These are phyloP conservation scores for Geum urbanum DNA, from an alignment of 306 rosid species.

Conservation along the genomic window DNA sequence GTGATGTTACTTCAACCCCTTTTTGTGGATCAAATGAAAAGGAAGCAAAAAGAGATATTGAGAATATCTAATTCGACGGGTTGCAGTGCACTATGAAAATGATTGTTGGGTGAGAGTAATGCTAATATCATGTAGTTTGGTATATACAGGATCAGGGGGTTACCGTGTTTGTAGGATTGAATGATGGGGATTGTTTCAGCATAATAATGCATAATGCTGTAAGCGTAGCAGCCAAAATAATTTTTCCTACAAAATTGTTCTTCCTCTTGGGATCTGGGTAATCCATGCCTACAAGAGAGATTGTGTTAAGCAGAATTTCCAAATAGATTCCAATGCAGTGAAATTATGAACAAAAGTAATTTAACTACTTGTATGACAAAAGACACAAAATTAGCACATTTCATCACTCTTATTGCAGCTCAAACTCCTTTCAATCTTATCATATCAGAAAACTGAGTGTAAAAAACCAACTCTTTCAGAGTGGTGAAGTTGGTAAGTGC, in stretches of 20 bases:
- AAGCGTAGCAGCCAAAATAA: constrained; percentile 65
- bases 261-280: constrained; percentile 78
- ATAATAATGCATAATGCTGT: constrained; percentile 70
- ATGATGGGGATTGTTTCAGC: constrained; percentile 79
- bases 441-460: not conserved
- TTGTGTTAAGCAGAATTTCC: constrained; percentile 5
- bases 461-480: not conserved
- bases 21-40: not conserved
- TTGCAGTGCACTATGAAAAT: not conserved
- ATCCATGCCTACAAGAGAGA: constrained; percentile 61
- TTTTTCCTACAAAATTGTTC: constrained; percentile 62
- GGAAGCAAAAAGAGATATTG: not conserved
- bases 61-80: not conserved
- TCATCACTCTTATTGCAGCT: not conserved
- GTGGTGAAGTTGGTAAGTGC: constrained; percentile 1
- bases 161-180: constrained; percentile 75
- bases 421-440: not conserved
- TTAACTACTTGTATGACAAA: not conserved
- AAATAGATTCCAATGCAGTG: not conserved
- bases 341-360: not conserved
- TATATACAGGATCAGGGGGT: constrained; percentile 1
- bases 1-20: not conserved
- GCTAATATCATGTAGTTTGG: not conserved
- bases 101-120: not conserved
- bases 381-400: not conserved